Evolutionary conservation across 208 protist genomes (phyloP), one percentile per base, ranked within the genome.

Genomic region (Leishmania tarentolae): DNA sequence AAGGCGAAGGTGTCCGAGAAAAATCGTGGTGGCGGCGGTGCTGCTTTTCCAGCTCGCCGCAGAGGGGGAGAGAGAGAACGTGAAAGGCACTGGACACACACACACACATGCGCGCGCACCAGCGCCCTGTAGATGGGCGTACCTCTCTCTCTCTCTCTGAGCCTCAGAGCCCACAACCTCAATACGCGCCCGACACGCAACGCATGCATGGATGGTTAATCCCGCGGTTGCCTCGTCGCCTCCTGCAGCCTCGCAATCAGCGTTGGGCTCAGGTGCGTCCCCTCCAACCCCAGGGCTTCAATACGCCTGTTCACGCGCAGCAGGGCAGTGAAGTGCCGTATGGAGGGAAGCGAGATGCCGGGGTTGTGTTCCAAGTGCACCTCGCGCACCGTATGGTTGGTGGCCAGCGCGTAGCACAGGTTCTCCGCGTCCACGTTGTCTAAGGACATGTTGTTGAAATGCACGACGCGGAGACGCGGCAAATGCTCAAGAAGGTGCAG

Each of bases 391-490:
- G 82, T 91, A 19, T 80, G 63, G 81, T 96, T 91, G 0, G 79
- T 61, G 44, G 73, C 65, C 28, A 97, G 87, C 31, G 88, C 86
- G 76, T 90, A 89, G 83, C 92, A 95, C 66, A 98, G 75, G 76
- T 90, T 86, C 85, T 94, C 88, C 42, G 88, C 91, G 81, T 98
- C 95, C 31, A 72, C 70, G 84, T 96, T 98, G 85, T 96, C 89
- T 11, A 98, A 83, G 7, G 91, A 91, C 95, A 97, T 98, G 87
- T 96, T 90, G 85, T 94, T 93, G 77, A 98, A 93, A 87, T 91
- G 88, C 28, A 97, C 83, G 5, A 84, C 86, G 35, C 87, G 88
- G 28, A 98, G 86, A 24, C 76, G 76, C 9, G 92, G 92, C 13
- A 98, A 87, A 79, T 96, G 89, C 65, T 92, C 87, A 19, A 98